A percentile compares a stretch with the other conserved stretches of the same genome.
Evolutionary conservation across 2,329 filamentous ascomycete species (phyloP).

Genomic region (Apiospora marii): DNA sequence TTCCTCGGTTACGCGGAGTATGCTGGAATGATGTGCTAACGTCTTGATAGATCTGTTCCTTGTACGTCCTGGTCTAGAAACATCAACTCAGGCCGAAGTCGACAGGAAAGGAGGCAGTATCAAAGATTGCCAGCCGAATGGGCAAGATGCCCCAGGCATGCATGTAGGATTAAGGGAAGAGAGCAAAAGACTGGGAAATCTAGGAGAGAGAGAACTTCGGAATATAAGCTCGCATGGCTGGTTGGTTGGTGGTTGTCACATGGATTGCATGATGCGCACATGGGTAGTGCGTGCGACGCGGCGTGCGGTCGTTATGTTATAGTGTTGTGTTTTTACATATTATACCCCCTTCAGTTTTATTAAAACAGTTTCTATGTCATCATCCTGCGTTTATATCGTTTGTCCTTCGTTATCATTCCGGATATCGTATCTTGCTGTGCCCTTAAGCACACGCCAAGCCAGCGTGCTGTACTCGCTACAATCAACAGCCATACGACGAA

Average conservation of each 20-base stretch:
- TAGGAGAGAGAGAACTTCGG: background rate
- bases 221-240: background rate
- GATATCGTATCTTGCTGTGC: background rate
- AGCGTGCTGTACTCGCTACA: no score
- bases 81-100: no score
- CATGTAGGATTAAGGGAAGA: background rate
- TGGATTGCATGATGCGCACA: slow-evolving; percentile 19
- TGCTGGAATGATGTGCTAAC: slow-evolving; percentile 25
- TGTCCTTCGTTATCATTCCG: background rate
- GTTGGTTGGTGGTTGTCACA: background rate
- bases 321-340: slow-evolving; percentile 8
- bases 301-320: slow-evolving; percentile 9
- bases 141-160: background rate
- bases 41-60: slow-evolving; percentile 59
- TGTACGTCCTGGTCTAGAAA: slow-evolving; percentile 63
- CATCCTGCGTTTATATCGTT: background rate
- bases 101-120: background rate
- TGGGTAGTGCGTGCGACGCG: slow-evolving; percentile 18
- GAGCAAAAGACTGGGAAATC: background rate
- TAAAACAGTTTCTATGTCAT: slow-evolving; percentile 8
- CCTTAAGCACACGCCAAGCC: no score
- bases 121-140: background rate
- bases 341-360: slow-evolving; percentile 20
- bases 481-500: background rate
- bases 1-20: background rate